Conservation (phyloP, 169 alveolate species). For the Cryptosporidium andersoni region DNA sequence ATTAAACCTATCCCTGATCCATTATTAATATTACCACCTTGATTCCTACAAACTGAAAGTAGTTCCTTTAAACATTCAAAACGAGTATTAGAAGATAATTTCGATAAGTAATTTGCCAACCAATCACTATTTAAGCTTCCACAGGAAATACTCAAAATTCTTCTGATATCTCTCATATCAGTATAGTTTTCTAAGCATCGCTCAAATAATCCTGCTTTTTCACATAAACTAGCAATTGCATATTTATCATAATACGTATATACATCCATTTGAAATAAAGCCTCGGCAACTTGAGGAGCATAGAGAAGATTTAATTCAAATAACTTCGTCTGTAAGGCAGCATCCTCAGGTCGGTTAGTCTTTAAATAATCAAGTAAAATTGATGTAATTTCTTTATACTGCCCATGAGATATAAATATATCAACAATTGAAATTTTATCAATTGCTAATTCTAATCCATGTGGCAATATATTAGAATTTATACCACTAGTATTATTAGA, state of each 20-base stretch:
- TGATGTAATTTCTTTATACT: slow-evolving; percentile 96
- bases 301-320: slow-evolving; percentile 94
- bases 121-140: slow-evolving; percentile 76
- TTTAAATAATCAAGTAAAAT: slow-evolving; percentile 96
- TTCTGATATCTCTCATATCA: slow-evolving; percentile 91
- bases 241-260: slow-evolving; percentile 96
- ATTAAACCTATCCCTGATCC: slow-evolving; percentile 2
- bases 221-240: slow-evolving; percentile 96
- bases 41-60: slow-evolving; percentile 29
- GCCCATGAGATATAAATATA: slow-evolving; percentile 87
- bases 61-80: slow-evolving; percentile 66
- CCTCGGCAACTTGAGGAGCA: slow-evolving; percentile 95
- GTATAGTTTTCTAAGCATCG: slow-evolving; percentile 95
- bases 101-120: slow-evolving; percentile 77
- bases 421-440: slow-evolving; percentile 87
- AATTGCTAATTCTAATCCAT: slow-evolving; percentile 65
- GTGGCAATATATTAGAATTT: not conserved
- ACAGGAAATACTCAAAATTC: slow-evolving; percentile 83
- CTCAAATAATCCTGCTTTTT: slow-evolving; percentile 95
- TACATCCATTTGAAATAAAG: slow-evolving; percentile 92
- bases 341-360: slow-evolving; percentile 96
- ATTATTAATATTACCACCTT: not conserved
- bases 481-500: slow-evolving; percentile 6
- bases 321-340: slow-evolving; percentile 96
- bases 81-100: slow-evolving; percentile 76